Conservation (phyloP, 2,329 filamentous ascomycete genomes). For the Arthrobotrys megalospora region DNA sequence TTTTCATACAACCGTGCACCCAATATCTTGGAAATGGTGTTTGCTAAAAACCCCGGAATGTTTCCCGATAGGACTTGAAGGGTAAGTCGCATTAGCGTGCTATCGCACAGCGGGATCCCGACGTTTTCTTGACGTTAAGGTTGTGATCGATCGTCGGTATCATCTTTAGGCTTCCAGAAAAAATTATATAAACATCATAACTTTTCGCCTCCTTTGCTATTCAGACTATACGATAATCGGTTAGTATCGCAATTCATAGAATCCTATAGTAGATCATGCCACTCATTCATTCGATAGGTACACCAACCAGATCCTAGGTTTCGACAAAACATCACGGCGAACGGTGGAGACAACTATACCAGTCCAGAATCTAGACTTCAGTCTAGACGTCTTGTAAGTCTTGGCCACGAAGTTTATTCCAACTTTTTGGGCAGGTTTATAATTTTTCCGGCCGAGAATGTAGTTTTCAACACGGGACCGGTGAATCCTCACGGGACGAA, state of each 20-base stretch:
- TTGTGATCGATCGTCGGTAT: constrained; percentile 5
- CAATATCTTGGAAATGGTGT: neutral
- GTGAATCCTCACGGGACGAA: neutral
- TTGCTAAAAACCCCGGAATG: constrained; percentile 33
- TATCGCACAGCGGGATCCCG: neutral
- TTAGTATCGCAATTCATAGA: neutral
- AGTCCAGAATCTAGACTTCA: constrained; percentile 1
- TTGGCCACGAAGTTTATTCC: neutral
- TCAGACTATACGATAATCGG: constrained; percentile 12
- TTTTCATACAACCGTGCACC: constrained; percentile 8
- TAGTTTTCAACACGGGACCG: neutral
- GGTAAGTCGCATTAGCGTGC: neutral
- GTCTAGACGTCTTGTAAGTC: neutral
- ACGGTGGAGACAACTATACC: neutral
- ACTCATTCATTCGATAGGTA: neutral
- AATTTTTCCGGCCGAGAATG: constrained; percentile 17
- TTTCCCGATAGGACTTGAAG: constrained; percentile 29
- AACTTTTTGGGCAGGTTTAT: neutral
- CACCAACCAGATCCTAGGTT: neutral
- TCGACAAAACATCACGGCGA: neutral
- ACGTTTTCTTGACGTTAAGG: neutral
- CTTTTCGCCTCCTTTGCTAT: constrained; percentile 12
- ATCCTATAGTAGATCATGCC: neutral
- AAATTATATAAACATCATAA: constrained; percentile 21
- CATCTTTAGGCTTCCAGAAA: constrained; percentile 6